These are phyloP conservation scores for Penicillium janthinellum DNA, from an alignment of 2,329 filamentous ascomycete genomes.

Conservation along the genomic window DNA sequence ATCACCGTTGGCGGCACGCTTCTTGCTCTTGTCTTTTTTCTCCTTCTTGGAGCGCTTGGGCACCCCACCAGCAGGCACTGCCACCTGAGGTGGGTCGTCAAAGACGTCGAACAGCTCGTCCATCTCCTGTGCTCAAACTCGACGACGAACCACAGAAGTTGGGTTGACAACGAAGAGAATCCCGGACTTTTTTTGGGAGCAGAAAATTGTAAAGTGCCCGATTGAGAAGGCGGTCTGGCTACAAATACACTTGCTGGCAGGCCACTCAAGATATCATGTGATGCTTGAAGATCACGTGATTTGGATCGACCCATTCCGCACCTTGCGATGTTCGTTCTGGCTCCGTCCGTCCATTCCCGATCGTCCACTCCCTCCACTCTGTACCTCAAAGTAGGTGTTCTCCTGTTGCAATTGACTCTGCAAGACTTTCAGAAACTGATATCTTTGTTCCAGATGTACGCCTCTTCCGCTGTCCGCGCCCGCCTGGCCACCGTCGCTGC, in stretches of 20 bases:
- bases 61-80: conserved; percentile 32
- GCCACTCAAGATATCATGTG: neutral
- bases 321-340: conserved; percentile 27
- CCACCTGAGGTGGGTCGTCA: conserved; percentile 63
- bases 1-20: conserved; percentile 80
- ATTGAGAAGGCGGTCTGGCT: conserved; percentile 29
- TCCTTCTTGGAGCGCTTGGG: conserved; percentile 53
- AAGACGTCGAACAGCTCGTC: conserved; percentile 84
- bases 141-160: conserved; percentile 19
- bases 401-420: conserved; percentile 43
- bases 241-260: neutral
- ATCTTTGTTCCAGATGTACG: conserved; percentile 70
- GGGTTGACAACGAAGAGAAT: conserved; percentile 15
- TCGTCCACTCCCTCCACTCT: conserved; percentile 27
- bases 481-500: conserved; percentile 67
- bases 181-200: conserved; percentile 23
- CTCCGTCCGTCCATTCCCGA: conserved; percentile 27
- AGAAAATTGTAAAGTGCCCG: conserved; percentile 39
- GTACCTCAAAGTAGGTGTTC: conserved; percentile 36
- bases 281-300: conserved; percentile 13
- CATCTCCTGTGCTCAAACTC: conserved; percentile 50
- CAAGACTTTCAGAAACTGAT: neutral
- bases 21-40: conserved; percentile 70
- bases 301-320: conserved; percentile 24
- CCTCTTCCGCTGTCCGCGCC: conserved; percentile 66